A percentile compares a stretch with the other conserved stretches of the same genome.
Evolutionary conservation across 306 rosid genomes (phyloP).

Genomic region (Begonia loranthoides): DNA sequence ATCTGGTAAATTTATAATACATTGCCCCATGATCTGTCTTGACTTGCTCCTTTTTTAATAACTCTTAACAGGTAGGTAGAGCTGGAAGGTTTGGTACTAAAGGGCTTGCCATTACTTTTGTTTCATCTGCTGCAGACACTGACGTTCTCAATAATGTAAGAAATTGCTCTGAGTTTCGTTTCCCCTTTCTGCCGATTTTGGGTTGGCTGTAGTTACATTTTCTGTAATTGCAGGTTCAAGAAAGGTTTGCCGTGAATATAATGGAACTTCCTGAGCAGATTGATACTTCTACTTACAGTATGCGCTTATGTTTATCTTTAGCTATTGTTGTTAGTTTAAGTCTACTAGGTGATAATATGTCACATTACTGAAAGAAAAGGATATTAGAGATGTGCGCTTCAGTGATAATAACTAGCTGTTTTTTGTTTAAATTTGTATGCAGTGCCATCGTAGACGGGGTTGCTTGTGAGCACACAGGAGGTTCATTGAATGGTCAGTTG

Average conservation of each 20-base stretch:
- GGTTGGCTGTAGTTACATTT: neutral
- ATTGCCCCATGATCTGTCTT: neutral
- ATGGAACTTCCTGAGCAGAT: constrained; percentile 98
- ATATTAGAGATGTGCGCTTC: too few species aligned
- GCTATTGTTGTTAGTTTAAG: too few species aligned
- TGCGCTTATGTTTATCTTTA: constrained; percentile 8
- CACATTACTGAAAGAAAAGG: too few species aligned
- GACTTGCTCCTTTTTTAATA: neutral
- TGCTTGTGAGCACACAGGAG: too few species aligned
- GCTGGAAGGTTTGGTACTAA: constrained; percentile 99
- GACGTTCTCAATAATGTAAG: constrained; percentile 91
- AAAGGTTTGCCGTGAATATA: constrained; percentile 96
- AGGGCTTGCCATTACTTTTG: constrained; percentile 97
- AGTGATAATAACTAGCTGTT: too few species aligned
- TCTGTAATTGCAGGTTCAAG: constrained; percentile 62
- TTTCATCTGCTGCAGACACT: constrained; percentile 76
- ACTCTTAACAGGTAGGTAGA: constrained; percentile 62
- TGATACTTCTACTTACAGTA: constrained; percentile 92
- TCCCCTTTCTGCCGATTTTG: neutral
- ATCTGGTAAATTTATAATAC: neutral
- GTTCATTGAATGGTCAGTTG: too few species aligned
- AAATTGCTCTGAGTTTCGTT: neutral
- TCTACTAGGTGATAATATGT: too few species aligned
- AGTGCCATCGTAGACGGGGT: too few species aligned
- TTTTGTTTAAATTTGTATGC: too few species aligned